These are phyloP conservation scores for Trifolium subterraneum DNA, from an alignment of 306 rosid genomes.

Conservation along the genomic window DNA sequence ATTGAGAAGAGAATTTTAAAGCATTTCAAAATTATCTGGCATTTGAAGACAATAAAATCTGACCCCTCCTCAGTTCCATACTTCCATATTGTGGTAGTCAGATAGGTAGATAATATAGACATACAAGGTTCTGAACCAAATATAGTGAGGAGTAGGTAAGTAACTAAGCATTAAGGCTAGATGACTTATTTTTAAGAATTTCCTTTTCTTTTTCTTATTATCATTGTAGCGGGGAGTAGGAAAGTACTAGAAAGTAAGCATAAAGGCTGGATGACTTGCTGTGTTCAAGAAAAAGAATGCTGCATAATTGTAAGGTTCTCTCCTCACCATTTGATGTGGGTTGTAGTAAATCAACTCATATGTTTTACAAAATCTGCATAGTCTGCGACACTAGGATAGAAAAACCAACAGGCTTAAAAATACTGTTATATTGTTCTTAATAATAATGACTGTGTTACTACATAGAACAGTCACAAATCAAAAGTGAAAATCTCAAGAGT, in stretches of 20 bases:
- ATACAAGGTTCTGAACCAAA: constrained; percentile 14
- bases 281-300: constrained; percentile 10
- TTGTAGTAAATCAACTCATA: constrained; percentile 15
- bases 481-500: constrained; percentile 14
- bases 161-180: constrained; percentile 24
- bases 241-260: constrained; percentile 17
- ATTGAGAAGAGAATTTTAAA: constrained; percentile 17
- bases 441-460: constrained; percentile 15
- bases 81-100: neutral
- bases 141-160: neutral
- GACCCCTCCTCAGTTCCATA: constrained; percentile 1
- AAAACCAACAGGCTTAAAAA: constrained; percentile 28
- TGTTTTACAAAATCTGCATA: constrained; percentile 27
- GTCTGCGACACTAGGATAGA: constrained; percentile 26
- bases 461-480: constrained; percentile 27
- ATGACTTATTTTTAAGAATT: constrained; percentile 19
- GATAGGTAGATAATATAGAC: constrained; percentile 7
- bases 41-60: constrained; percentile 8
- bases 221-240: neutral
- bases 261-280: constrained; percentile 10
- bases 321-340: constrained; percentile 16
- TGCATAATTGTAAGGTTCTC: constrained; percentile 8
- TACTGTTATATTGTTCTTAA: neutral
- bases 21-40: constrained; percentile 25
- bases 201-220: constrained; percentile 10